Percentiles rank a stretch among this genome's conserved stretches.
Conservation (phyloP, 2,329 filamentous ascomycete genomes). For the Orbilia ellipsospora region DNA sequence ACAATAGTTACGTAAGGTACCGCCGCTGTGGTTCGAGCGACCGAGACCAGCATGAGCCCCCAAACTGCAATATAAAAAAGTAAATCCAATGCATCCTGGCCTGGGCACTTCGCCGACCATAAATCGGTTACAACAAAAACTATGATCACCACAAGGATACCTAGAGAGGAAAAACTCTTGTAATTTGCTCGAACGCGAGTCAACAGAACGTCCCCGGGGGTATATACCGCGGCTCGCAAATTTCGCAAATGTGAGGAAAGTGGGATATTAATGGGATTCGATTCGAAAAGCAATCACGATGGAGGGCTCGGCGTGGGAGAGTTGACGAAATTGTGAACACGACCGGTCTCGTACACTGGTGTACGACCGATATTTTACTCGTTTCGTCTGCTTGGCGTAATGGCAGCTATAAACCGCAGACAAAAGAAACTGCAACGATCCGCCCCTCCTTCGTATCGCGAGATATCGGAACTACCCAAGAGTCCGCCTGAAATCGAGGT, state of each 20-base stretch:
- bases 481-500: not conserved
- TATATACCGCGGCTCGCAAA: too few relatives aligned
- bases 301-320: too few relatives aligned
- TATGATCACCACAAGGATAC: not conserved
- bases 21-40: not conserved
- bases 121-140: slow-evolving; percentile 10
- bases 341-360: too few relatives aligned
- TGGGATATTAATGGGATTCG: too few relatives aligned
- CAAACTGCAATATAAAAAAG: slow-evolving; percentile 21
- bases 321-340: too few relatives aligned
- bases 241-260: too few relatives aligned
- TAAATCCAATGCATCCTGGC: slow-evolving; percentile 4
- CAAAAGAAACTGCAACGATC: slow-evolving; percentile 23
- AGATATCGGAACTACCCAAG: slow-evolving; percentile 22
- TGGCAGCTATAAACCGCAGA: not conserved
- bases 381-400: slow-evolving; percentile 6
- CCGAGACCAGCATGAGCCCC: not conserved
- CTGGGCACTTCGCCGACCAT: slow-evolving; percentile 30
- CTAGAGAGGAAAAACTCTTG: not conserved
- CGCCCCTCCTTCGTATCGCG: slow-evolving; percentile 10
- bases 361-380: not conserved
- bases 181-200: not conserved
- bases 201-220: too few relatives aligned
- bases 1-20: slow-evolving; percentile 13
- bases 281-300: too few relatives aligned